Evolutionary conservation across 1,139 yeast species (phyloP), one percentile per base, ranked within the genome.

Genomic region (Sugiyamaella novakii): DNA sequence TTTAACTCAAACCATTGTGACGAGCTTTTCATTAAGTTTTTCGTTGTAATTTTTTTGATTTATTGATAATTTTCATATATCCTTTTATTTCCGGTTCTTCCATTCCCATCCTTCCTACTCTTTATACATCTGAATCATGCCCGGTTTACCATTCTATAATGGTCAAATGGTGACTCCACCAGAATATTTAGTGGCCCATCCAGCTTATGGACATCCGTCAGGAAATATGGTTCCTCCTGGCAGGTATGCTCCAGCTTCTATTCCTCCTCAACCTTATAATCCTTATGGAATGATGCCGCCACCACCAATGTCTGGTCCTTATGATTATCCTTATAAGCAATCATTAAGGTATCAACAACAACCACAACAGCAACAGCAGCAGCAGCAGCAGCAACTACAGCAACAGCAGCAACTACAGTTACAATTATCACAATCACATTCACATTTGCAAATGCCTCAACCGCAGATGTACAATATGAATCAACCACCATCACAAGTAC

Each of bases 21-120:
- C 62, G 63, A 59, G 56, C 63, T 59, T 59, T 59, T 59, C 50
- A 57, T 52, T 59, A 59, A 58, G 62, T 56, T 43, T 47, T 54
- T 33, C 58, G 59, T 45, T 49, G n/a, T n/a, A n/a, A n/a, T n/a
- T n/a, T n/a, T n/a, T n/a, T n/a, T n/a, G n/a, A n/a, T n/a, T n/a
- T n/a, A n/a, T n/a, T n/a, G n/a, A n/a, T n/a, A n/a, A n/a, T n/a
- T n/a, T n/a, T n/a, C n/a, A n/a, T n/a, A n/a, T n/a, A n/a, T n/a
- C n/a, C n/a, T n/a, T 35, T 35, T 28, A 24, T 10, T 40, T 17
- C 21, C 11, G 31, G 11, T 22, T 39, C 19, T 22, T 22, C 21
- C 21, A 8, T 36, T 25, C 38, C 11, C 19, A 7, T 12, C 19
- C 35, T 15, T 6, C 35, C 35, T 51, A 39, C 42, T 39, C 34